These are phyloP conservation scores for Silene conica DNA, from an alignment of 148 eudicot genomes.

Conservation along the genomic window DNA sequence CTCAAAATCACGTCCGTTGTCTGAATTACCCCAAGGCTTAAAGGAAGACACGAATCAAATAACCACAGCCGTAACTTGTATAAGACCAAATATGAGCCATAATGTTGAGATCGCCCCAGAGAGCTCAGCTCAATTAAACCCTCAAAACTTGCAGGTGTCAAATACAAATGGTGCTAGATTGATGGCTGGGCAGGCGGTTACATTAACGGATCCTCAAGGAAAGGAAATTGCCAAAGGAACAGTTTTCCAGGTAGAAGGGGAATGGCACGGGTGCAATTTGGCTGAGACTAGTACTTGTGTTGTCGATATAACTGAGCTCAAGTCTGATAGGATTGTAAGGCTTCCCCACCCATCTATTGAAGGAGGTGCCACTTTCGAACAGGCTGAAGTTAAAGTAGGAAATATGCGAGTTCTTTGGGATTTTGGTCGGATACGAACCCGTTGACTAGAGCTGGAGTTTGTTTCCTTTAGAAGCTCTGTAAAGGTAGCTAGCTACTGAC, in stretches of 20 bases:
- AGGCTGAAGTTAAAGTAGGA: slow-evolving; percentile 51
- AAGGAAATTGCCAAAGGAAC: slow-evolving; percentile 69
- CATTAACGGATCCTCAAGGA: slow-evolving; percentile 47
- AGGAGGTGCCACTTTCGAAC: slow-evolving; percentile 47
- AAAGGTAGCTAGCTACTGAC: slow-evolving; percentile 11
- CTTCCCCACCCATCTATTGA: slow-evolving; percentile 51
- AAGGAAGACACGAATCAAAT: slow-evolving; percentile 22
- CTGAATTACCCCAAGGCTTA: slow-evolving; percentile 39
- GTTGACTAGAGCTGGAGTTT: neutral
- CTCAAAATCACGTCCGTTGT: slow-evolving; percentile 26
- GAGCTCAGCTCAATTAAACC: slow-evolving; percentile 1
- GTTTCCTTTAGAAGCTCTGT: neutral
- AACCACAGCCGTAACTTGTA: slow-evolving; percentile 16
- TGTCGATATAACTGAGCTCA: slow-evolving; percentile 62
- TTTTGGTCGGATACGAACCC: slow-evolving; percentile 32
- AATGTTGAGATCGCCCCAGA: slow-evolving; percentile 24
- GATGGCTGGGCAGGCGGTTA: slow-evolving; percentile 57
- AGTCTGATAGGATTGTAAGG: slow-evolving; percentile 36
- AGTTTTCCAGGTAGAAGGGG: slow-evolving; percentile 62
- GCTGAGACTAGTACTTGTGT: slow-evolving; percentile 57
- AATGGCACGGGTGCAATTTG: slow-evolving; percentile 53
- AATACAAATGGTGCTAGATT: slow-evolving; percentile 21
- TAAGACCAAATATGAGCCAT: slow-evolving; percentile 22
- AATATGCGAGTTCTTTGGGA: slow-evolving; percentile 69
- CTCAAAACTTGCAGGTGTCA: slow-evolving; percentile 20